A percentile compares a stretch with the other conserved stretches of the same genome.
Conservation (phyloP, 805 yeast genomes). For the Teunomyces barrocoloradensis region DNA sequence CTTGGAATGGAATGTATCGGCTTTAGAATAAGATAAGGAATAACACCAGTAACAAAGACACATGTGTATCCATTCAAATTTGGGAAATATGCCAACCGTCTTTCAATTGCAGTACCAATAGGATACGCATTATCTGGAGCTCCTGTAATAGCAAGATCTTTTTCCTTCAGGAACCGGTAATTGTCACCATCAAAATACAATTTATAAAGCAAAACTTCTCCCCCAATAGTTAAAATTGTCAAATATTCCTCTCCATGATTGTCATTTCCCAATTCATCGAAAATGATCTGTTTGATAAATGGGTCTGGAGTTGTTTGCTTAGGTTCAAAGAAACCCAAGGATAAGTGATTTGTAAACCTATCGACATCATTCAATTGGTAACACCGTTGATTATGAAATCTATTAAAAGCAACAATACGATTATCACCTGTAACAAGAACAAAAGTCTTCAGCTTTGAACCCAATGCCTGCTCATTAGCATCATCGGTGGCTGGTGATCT, state of each 20-base stretch:
- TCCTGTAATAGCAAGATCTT: conserved; percentile 56
- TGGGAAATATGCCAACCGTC: conserved; percentile 59
- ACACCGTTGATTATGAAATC: conserved; percentile 52
- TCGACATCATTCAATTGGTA: conserved; percentile 51
- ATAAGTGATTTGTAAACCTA: conserved; percentile 43
- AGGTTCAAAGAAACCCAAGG: conserved; percentile 48
- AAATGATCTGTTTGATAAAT: conserved; percentile 62
- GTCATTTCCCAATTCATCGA: conserved; percentile 64
- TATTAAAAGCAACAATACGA: conserved; percentile 61
- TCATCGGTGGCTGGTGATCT: conserved; percentile 8
- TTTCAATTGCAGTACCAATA: conserved; percentile 64
- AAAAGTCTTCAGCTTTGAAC: conserved; percentile 43
- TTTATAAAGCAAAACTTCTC: conserved; percentile 70
- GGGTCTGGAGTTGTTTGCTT: conserved; percentile 65
- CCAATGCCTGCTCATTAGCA: conserved; percentile 11
- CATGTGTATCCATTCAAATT: conserved; percentile 57
- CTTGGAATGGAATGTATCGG: conserved; percentile 62
- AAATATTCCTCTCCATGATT: conserved; percentile 57
- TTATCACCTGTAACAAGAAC: conserved; percentile 76
- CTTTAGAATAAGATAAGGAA: conserved; percentile 68
- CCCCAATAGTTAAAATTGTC: conserved; percentile 74
- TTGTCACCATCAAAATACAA: conserved; percentile 48
- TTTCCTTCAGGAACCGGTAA: conserved; percentile 42
- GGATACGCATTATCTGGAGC: conserved; percentile 79
- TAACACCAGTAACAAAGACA: conserved; percentile 70